Conservation (phyloP, 306 rosid genomes). For the Argentina anserina region DNA sequence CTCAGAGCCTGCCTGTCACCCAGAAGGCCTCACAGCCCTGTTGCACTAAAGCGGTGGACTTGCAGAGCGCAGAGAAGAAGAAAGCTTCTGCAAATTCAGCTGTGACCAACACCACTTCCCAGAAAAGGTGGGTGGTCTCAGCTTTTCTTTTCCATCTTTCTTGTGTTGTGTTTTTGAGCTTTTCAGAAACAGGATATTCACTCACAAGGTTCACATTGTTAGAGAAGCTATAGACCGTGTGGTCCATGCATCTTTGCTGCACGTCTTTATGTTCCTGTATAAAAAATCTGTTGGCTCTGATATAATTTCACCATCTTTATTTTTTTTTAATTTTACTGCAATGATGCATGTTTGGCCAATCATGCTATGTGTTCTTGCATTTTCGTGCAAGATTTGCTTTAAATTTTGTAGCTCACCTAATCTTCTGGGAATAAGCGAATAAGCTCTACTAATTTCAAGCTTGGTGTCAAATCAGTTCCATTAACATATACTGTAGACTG, state of each 20-base stretch:
- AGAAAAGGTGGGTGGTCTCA: conserved; percentile 81
- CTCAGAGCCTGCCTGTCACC: conserved; percentile 37
- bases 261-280: conserved; percentile 4
- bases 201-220: conserved; percentile 36
- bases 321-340: neutral
- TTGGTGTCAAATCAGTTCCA: neutral
- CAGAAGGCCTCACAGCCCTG: conserved; percentile 43
- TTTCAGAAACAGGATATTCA: conserved; percentile 61
- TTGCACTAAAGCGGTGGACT: conserved; percentile 46
- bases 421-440: conserved; percentile 25
- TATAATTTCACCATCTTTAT: neutral
- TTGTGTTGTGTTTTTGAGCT: conserved; percentile 1
- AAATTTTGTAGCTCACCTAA: conserved; percentile 25
- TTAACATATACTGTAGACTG: neutral
- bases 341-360: conserved; percentile 8
- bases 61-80: conserved; percentile 49
- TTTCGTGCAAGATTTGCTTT: conserved; percentile 16
- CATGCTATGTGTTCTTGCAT: conserved; percentile 13
- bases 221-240: conserved; percentile 21
- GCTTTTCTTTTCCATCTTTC: conserved; percentile 12
- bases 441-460: neutral
- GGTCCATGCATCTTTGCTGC: conserved; percentile 52
- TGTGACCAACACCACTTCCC: conserved; percentile 72
- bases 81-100: conserved; percentile 52
- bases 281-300: conserved; percentile 28